phyloP scores from a whole-genome alignment of 768 basidiomycete species.

The Lanmaoa pseudosensibilis region DNA sequence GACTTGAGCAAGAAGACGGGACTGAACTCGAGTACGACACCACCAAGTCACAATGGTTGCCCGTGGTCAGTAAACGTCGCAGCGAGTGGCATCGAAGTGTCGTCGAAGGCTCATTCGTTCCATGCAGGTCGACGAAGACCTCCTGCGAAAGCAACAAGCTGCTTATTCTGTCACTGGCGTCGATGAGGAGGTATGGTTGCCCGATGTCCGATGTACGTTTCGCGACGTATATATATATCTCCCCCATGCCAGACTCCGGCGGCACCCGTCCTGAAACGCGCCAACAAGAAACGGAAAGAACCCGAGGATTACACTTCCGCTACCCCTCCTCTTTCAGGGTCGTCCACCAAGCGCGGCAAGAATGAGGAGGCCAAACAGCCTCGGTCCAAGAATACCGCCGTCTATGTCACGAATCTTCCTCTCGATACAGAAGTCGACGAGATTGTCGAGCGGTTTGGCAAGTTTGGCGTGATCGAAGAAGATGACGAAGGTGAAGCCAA shows the following conservation, averaged over 20 bases:
- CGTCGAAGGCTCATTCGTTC: neutral
- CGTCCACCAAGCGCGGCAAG: conserved; percentile 70
- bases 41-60: conserved; percentile 75
- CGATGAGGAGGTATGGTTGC: conserved; percentile 78
- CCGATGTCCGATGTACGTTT: conserved; percentile 20
- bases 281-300: conserved; percentile 77
- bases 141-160: conserved; percentile 87
- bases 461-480: conserved; percentile 90
- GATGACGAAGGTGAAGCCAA: conserved; percentile 90
- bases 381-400: conserved; percentile 88
- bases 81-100: neutral
- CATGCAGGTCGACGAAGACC: conserved; percentile 79
- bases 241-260: conserved; percentile 66
- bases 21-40: conserved; percentile 88
- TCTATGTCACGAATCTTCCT: conserved; percentile 87
- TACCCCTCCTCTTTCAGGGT: conserved; percentile 43
- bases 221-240: conserved; percentile 22
- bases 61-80: conserved; percentile 58
- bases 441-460: conserved; percentile 82
- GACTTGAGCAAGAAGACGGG: conserved; percentile 86
- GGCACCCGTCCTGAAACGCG: conserved; percentile 79
- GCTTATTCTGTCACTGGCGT: conserved; percentile 92
- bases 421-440: conserved; percentile 71
- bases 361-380: conserved; percentile 48
- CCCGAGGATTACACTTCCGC: conserved; percentile 69